Conservation (phyloP, 306 rosid genomes). For the Prunus mume region DNA sequence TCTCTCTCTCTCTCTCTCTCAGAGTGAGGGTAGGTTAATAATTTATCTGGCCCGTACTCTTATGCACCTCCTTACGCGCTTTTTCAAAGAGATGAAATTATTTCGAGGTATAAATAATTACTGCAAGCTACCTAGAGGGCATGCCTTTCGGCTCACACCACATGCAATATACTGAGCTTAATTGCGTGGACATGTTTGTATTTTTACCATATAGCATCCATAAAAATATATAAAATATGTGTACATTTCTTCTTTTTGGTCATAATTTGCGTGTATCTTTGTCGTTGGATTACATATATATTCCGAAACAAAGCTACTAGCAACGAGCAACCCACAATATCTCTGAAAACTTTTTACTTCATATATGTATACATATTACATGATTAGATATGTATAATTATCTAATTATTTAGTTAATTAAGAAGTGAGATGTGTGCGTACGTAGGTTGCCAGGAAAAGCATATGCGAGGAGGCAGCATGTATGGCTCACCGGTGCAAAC, state of each 20-base stretch:
- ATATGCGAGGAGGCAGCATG: constrained; percentile 64
- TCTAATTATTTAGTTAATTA: neutral
- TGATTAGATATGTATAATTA: neutral
- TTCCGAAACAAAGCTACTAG: neutral
- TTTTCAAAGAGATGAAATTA: neutral
- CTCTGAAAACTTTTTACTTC: no score
- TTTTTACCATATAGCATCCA: neutral
- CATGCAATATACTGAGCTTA: neutral
- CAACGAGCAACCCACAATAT: neutral
- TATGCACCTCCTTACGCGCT: neutral
- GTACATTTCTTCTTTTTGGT: no score
- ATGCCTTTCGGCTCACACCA: constrained; percentile 4
- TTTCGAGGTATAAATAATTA: neutral
- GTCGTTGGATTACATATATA: no score
- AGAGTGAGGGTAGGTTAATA: neutral
- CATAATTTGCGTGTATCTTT: no score
- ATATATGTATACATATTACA: neutral
- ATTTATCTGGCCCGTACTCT: neutral
- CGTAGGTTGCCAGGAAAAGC: constrained; percentile 92
- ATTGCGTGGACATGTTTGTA: neutral
- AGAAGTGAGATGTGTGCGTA: neutral
- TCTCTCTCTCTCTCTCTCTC: neutral
- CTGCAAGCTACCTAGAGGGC: neutral
- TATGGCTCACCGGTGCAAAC: constrained; percentile 89
- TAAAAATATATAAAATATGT: neutral